Evolutionary conservation across 306 rosid species (phyloP), one percentile per base, ranked within the genome.

Genomic region (Elaeagnus macrophylla): DNA sequence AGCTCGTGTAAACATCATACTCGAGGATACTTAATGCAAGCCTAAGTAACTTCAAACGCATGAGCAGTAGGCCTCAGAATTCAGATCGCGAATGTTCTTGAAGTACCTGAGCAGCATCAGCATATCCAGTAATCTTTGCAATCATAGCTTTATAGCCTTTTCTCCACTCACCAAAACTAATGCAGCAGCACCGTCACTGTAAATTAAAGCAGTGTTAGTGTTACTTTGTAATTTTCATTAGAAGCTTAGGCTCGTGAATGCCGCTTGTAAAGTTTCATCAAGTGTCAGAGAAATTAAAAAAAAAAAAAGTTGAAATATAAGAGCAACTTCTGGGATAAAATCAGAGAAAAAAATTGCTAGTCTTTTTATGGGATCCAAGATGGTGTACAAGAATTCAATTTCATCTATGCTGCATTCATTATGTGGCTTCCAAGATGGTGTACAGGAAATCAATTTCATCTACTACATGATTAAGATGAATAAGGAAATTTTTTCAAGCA

Each of bases 141-240:
- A 93, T 81, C 69, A 88, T 72, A 84, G 99, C 76, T 77, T 67
- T 48, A 82, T 60, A 44, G 83, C 99, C 60, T 69, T 88, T 67
- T 88, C 86, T 75, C 99, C 99, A 60, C 96, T 93, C 72, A 85
- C 96, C 53, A 93, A 72, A 74, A 93, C 94, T 69, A 93, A 65
- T 61, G 99, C 99, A 42, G 99, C 99, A 59, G 96, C 96, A 39
- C 99, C 99, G 60, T 93, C 99, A 75, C 99, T 93, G 75, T 59
- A 61, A 66, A 51, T 41, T 47, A 70, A 51, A 67, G 60, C 56
- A 64, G 18, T 58, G 65, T 25, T 37, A n/a, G n/a, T n/a, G n/a
- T n/a, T n/a, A n/a, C n/a, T n/a, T n/a, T n/a, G n/a, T n/a, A 70
- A 13, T 35, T 56, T 54, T 66, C 41, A 68, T 25, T 25, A 25